Base-by-base conservation (phyloP, 805 yeast genomes). In the Myxozyma kluyveri region DNA sequence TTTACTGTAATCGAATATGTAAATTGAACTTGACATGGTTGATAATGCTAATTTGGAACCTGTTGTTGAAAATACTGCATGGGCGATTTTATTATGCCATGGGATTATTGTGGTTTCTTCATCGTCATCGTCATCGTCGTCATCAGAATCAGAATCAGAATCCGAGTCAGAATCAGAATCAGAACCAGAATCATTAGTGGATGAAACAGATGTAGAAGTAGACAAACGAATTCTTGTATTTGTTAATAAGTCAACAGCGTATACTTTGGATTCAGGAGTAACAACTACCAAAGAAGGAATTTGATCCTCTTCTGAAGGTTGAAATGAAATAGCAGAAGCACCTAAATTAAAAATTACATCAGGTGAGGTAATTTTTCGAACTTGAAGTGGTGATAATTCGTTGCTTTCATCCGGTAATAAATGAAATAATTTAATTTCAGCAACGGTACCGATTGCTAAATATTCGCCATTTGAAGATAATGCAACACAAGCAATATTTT, bases 381-480 rank as follows among this genome's bases (percentile, higher is more conserved):
- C 82, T 19, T 49, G 54, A 19, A 67, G 67, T 6, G 76, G 79
- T n/a, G n/a, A n/a, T n/a, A n/a, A n/a, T n/a, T n/a, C n/a, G n/a
- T n/a, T n/a, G n/a, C n/a, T n/a, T n/a, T n/a, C n/a, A n/a, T n/a
- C n/a, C 14, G 33, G 33, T n/a, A 70, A 68, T 38, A 91, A 72
- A 54, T 73, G 73, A 65, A 88, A 91, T 1, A 90, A 62, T 66
- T 84, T 88, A 3, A 87, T 81, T 1, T 82, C 75, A 12, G 81
- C 72, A 40, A 82, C 70, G 40, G 95, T 81, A 4, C 89, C 80
- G 19, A 90, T 93, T 0, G 83, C 84, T 47, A 93, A 69, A 24
- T 81, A 73, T 31, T 79, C 72, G 1, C 86, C 90, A 58, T 80
- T 81, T 21, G 77, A 75, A 18, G 88, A 84, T 37, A 90, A 65